Evolutionary conservation across 805 yeast genomes (phyloP).

Genomic region (Lipomyces chichibuensis): DNA sequence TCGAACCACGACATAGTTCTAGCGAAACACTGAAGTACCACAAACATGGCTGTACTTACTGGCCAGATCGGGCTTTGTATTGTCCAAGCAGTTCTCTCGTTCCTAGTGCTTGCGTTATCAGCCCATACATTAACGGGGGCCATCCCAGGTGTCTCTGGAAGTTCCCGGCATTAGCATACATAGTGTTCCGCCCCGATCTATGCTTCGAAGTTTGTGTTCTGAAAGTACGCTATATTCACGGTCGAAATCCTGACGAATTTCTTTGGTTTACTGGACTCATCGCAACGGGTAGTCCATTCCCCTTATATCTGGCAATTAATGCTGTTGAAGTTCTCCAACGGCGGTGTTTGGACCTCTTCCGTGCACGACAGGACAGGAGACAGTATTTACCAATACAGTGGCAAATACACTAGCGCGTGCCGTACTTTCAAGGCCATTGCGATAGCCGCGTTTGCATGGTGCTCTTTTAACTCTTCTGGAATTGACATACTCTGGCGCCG

Average conservation of each 20-base stretch:
- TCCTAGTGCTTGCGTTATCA: conserved; percentile 20
- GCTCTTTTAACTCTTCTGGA: conserved; percentile 10
- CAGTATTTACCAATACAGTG: neutral
- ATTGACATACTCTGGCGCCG: neutral
- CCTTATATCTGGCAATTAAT: neutral
- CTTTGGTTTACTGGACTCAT: conserved; percentile 27
- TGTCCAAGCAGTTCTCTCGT: conserved; percentile 12
- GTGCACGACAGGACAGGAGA: too few relatives aligned
- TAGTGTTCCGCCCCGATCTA: conserved; percentile 1
- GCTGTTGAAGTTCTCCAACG: neutral
- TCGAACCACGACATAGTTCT: neutral
- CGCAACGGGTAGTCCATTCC: conserved; percentile 7
- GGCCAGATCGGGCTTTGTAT: conserved; percentile 7
- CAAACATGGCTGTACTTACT: neutral
- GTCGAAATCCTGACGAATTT: conserved; percentile 15
- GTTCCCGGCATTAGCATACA: conserved; percentile 9
- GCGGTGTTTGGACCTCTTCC: conserved; percentile 8
- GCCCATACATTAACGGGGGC: conserved; percentile 10
- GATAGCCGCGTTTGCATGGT: conserved; percentile 34
- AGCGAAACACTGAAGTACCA: neutral
- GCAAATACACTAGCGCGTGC: conserved; percentile 17
- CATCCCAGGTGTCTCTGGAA: conserved; percentile 4
- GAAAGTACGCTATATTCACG: conserved; percentile 8
- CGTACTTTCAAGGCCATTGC: conserved; percentile 33
- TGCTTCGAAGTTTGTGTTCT: neutral